These are phyloP conservation scores for Phytophthora sp. DNA, from an alignment of 352 stramenopile species.

Conservation along the genomic window DNA sequence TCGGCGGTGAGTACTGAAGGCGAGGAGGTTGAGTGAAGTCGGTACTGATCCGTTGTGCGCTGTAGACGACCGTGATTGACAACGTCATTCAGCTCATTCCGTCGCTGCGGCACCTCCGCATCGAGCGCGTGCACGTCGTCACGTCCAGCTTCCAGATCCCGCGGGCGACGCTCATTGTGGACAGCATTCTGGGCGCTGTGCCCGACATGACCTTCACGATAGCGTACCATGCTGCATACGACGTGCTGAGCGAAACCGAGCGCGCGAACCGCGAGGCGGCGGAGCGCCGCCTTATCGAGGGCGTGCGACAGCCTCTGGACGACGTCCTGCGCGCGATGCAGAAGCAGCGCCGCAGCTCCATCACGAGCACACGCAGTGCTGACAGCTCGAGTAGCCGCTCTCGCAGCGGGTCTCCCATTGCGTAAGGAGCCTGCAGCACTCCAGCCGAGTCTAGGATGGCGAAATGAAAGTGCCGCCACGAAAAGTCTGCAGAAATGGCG, in stretches of 20 bases:
- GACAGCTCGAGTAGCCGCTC: slow-evolving; percentile 20
- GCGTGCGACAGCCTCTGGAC: slow-evolving; percentile 14
- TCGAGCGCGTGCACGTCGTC: slow-evolving; percentile 23
- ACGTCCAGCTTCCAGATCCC: slow-evolving; percentile 26
- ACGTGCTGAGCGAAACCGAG: slow-evolving; percentile 21
- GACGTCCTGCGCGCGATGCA: slow-evolving; percentile 28
- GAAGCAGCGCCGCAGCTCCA: slow-evolving; percentile 25
- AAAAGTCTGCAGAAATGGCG: not conserved
- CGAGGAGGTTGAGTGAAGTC: too few species aligned
- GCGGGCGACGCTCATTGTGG: slow-evolving; percentile 22
- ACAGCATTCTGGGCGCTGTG: slow-evolving; percentile 22
- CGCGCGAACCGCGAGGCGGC: slow-evolving; percentile 19
- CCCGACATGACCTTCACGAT: slow-evolving; percentile 19
- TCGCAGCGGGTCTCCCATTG: slow-evolving; percentile 2
- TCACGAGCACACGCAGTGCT: slow-evolving; percentile 24
- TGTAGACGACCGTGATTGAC: slow-evolving; percentile 22
- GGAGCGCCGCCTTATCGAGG: slow-evolving; percentile 28
- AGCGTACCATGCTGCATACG: not conserved
- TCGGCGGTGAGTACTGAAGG: slow-evolving; percentile 44
- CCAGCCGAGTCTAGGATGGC: not conserved
- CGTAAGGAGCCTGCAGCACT: not conserved
- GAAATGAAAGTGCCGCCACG: not conserved
- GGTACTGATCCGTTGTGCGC: not conserved
- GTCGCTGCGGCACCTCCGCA: slow-evolving; percentile 21
- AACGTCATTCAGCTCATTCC: slow-evolving; percentile 21